Conservation (phyloP, 164 flowering plant genomes). For the Magnolia changhungtana region DNA sequence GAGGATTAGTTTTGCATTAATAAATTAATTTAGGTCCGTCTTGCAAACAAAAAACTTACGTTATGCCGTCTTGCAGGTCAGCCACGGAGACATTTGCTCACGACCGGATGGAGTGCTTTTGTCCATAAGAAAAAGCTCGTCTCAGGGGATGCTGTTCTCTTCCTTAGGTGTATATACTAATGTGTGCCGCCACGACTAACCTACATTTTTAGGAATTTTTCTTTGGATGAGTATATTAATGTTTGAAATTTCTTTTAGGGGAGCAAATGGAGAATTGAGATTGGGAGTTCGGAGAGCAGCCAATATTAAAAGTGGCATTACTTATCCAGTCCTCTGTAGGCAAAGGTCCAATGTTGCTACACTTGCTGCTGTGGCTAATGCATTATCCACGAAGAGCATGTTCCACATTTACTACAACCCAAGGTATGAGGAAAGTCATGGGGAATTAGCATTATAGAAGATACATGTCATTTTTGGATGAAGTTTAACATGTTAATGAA, state of each 20-base stretch:
- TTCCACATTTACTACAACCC: conserved; percentile 82
- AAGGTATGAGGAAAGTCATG: conserved; percentile 47
- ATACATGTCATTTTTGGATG: not conserved
- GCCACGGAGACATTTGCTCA: conserved; percentile 95
- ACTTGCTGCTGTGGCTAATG: conserved; percentile 48
- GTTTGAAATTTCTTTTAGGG: conserved; percentile 38
- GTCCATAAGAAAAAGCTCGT: conserved; percentile 92
- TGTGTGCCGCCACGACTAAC: not conserved
- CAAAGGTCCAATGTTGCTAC: conserved; percentile 39
- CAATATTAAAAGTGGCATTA: conserved; percentile 45
- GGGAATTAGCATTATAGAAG: not conserved
- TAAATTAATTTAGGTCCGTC: not conserved
- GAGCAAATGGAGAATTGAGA: conserved; percentile 85
- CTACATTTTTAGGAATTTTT: not conserved
- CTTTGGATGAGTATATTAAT: not conserved
- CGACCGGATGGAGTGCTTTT: conserved; percentile 99
- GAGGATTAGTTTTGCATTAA: not conserved
- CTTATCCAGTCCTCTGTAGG: conserved; percentile 27
- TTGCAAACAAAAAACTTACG: not conserved
- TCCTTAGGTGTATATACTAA: conserved; percentile 57
- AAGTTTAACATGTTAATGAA: not conserved
- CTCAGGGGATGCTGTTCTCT: conserved; percentile 97
- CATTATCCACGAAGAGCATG: conserved; percentile 47
- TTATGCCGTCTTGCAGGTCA: conserved; percentile 55
- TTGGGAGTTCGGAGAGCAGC: conserved; percentile 81